Percentiles rank a stretch among this genome's conserved stretches.
phyloP scores from a whole-genome alignment of 164 flowering plant genomes.

The Malania oleifera region DNA sequence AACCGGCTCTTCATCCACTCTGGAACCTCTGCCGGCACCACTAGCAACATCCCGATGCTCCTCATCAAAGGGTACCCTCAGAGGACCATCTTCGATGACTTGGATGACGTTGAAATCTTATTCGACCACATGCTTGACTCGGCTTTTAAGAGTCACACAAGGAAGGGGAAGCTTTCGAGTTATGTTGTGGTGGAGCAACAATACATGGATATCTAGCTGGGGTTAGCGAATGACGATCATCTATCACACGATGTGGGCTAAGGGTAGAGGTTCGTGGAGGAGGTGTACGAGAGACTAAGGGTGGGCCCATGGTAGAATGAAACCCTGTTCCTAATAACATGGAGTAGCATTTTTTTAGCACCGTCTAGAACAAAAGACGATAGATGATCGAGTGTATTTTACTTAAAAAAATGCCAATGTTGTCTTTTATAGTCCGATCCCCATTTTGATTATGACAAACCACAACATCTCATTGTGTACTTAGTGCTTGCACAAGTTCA shows the following conservation, averaged over 20 bases:
- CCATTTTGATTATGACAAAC: too few species aligned
- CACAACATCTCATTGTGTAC: too few species aligned
- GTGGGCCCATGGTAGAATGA: conserved; percentile 92
- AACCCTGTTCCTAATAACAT: conserved; percentile 64
- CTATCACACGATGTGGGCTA: conserved; percentile 88
- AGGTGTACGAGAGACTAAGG: conserved; percentile 84
- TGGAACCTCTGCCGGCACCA: conserved; percentile 44
- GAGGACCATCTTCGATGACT: conserved; percentile 63
- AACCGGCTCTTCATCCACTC: conserved; percentile 75
- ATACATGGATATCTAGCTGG: conserved; percentile 46
- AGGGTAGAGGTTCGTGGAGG: conserved; percentile 88
- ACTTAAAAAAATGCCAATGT: too few species aligned
- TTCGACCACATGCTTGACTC: conserved; percentile 66
- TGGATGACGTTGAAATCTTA: conserved; percentile 46
- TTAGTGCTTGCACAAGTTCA: too few species aligned
- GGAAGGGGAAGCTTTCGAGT: conserved; percentile 55
- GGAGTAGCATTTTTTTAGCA: too few species aligned
- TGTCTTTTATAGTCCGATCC: too few species aligned
- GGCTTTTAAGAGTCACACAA: conserved; percentile 50
- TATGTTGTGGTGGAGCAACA: conserved; percentile 89
- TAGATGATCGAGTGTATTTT: too few species aligned
- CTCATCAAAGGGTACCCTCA: not conserved
- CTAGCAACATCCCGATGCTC: conserved; percentile 1
- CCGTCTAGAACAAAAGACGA: too few species aligned
- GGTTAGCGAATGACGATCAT: conserved; percentile 88